Evolutionary conservation across 768 basidiomycete species (phyloP).

Genomic region (Boletus speciosus): DNA sequence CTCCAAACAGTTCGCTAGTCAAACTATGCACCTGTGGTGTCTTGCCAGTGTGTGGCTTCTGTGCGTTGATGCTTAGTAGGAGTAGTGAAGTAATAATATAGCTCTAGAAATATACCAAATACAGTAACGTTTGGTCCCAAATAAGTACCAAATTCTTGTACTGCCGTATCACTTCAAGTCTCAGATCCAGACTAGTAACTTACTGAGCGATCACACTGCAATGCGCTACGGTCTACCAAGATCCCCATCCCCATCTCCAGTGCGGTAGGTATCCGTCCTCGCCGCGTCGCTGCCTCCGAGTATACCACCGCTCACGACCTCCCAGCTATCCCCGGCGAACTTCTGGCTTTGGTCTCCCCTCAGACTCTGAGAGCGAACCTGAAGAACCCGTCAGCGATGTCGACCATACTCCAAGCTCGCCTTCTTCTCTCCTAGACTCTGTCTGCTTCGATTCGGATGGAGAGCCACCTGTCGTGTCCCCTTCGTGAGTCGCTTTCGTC

Average conservation of each 20-base stretch:
- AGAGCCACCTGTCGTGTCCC: constrained; percentile 31
- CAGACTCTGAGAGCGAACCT: constrained; percentile 42
- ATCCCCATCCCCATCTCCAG: constrained; percentile 49
- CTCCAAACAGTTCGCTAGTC: no score
- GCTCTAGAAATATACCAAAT: not conserved
- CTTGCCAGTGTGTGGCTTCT: no score
- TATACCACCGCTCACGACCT: not conserved
- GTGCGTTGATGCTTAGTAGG: no score
- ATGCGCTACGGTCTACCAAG: constrained; percentile 59
- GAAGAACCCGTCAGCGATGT: constrained; percentile 37
- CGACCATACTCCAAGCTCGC: constrained; percentile 29
- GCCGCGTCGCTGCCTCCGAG: constrained; percentile 8
- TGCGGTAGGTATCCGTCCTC: constrained; percentile 25
- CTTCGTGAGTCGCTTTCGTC: constrained; percentile 34
- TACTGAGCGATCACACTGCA: not conserved
- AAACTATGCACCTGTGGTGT: no score
- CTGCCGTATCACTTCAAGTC: not conserved
- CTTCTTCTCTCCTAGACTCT: constrained; percentile 39
- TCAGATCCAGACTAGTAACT: not conserved
- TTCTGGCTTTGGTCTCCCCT: constrained; percentile 54
- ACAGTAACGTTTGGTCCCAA: not conserved
- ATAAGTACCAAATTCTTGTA: not conserved
- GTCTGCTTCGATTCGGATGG: constrained; percentile 44
- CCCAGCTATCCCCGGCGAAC: constrained; percentile 30
- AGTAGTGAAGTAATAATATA: no score